Evolutionary conservation across 2,329 filamentous ascomycete species (phyloP).

Genomic region (Gaeumannomyces sp.): DNA sequence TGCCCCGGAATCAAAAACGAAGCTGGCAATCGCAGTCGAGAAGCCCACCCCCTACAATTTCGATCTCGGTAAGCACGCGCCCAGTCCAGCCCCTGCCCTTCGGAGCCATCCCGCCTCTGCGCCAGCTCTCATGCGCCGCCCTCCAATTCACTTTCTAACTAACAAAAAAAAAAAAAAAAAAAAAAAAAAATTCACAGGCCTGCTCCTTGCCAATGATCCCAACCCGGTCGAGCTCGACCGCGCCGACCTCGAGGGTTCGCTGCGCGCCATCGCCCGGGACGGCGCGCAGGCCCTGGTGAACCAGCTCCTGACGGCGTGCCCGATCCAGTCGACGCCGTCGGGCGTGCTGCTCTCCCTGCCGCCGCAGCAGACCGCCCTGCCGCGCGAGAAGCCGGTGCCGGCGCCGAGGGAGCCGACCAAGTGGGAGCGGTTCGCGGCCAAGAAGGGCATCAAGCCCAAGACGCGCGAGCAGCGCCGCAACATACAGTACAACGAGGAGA

Average conservation of each 20-base stretch:
- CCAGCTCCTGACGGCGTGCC: constrained; percentile 85
- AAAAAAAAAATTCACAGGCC: constrained; percentile 31
- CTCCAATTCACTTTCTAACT: neutral
- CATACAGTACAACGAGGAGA: constrained; percentile 76
- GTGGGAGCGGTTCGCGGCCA: constrained; percentile 93
- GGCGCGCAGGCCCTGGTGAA: constrained; percentile 89
- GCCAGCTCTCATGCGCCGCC: neutral
- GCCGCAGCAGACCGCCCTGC: constrained; percentile 60
- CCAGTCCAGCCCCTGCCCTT: too few relatives aligned
- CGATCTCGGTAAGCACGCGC: constrained; percentile 58
- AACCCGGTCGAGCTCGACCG: constrained; percentile 65
- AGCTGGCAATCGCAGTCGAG: constrained; percentile 59
- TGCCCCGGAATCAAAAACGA: constrained; percentile 25
- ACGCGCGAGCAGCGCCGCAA: constrained; percentile 68
- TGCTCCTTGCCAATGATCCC: constrained; percentile 78
- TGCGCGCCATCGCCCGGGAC: constrained; percentile 73
- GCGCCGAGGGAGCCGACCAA: constrained; percentile 77
- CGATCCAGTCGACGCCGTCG: constrained; percentile 61
- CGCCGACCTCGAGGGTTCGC: constrained; percentile 54
- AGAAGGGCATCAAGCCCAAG: constrained; percentile 94
- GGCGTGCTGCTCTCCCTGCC: constrained; percentile 79
- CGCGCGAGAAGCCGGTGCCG: constrained; percentile 88
- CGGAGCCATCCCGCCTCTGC: neutral
- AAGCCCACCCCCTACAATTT: constrained; percentile 90
- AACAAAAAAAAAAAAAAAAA: accelerated